These are phyloP conservation scores for Akanthomyces muscarius DNA, from an alignment of 2,329 filamentous ascomycete species.

Conservation along the genomic window DNA sequence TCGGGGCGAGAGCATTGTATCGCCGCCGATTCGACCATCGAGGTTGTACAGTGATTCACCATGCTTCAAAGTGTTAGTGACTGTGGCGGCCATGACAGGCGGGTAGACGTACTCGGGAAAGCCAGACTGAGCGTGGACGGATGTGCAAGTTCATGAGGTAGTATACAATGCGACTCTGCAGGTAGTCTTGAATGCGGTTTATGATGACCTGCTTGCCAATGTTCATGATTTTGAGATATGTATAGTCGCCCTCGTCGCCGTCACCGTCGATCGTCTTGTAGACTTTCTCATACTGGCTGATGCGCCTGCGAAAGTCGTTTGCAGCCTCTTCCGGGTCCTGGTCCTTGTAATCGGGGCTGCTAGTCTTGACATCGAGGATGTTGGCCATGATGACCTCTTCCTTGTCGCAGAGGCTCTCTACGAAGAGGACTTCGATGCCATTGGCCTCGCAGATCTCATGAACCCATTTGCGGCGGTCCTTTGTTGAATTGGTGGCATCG, in stretches of 20 bases:
- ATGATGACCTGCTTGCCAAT: conserved; percentile 96
- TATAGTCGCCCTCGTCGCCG: conserved; percentile 75
- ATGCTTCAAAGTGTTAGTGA: conserved; percentile 52
- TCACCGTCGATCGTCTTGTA: conserved; percentile 88
- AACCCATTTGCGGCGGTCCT: conserved; percentile 86
- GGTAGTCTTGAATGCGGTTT: conserved; percentile 94
- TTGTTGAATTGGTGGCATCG: conserved; percentile 95
- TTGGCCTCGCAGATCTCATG: conserved; percentile 70
- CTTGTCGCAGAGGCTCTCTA: conserved; percentile 95
- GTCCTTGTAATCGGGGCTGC: conserved; percentile 88
- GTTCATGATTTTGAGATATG: conserved; percentile 96
- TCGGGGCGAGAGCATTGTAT: conserved; percentile 79
- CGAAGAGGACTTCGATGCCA: conserved; percentile 85
- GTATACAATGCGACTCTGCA: conserved; percentile 94
- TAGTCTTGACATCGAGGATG: conserved; percentile 95
- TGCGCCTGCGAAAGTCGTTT: conserved; percentile 87
- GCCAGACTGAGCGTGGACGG: conserved; percentile 91
- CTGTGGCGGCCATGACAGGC: not conserved
- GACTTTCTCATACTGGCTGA: conserved; percentile 94
- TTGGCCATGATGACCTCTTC: conserved; percentile 97
- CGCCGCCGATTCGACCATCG: conserved; percentile 85
- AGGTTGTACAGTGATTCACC: conserved; percentile 94
- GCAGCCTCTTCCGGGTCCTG: conserved; percentile 92
- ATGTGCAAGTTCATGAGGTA: conserved; percentile 99
- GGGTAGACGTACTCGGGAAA: conserved; percentile 68